Conservation (phyloP, 345 rosid species). For the Bretschneidera sinensis region DNA sequence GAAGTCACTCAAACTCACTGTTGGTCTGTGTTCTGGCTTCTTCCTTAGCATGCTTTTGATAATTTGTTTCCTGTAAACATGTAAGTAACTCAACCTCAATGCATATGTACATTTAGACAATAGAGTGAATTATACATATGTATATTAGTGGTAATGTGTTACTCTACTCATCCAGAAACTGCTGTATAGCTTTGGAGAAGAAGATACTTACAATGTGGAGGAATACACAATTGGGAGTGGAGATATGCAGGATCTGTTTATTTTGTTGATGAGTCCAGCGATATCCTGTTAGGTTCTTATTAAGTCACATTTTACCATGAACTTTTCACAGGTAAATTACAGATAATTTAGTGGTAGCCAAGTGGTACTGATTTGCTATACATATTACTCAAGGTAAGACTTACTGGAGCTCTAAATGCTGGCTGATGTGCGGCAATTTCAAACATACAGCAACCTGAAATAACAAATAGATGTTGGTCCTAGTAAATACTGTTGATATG, state of each 20-base stretch:
- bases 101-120: background rate
- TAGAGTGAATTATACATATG: too few species aligned
- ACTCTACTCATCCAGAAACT: too few species aligned
- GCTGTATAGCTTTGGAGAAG: background rate
- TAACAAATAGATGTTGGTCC: constrained; percentile 21
- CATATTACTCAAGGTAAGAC: constrained; percentile 24
- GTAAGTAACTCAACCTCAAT: background rate
- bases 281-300: constrained; percentile 54
- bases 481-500: background rate
- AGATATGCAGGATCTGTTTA: constrained; percentile 80
- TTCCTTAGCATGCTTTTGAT: constrained; percentile 89
- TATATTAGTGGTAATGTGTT: too few species aligned
- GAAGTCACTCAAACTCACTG: constrained; percentile 44
- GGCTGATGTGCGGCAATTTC: constrained; percentile 97
- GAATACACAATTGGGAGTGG: constrained; percentile 94
- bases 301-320: constrained; percentile 5
- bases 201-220: constrained; percentile 64
- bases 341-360: background rate
- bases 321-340: constrained; percentile 1
- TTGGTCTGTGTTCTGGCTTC: constrained; percentile 74
- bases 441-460: constrained; percentile 93
- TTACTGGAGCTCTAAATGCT: constrained; percentile 85
- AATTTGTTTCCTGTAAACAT: constrained; percentile 69
- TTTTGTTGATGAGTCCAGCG: constrained; percentile 84
- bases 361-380: constrained; percentile 1